A percentile compares a stretch with the other conserved stretches of the same genome.
Conservation (phyloP, 1,139 yeast genomes). For the Tardiomyces digboiensis region DNA sequence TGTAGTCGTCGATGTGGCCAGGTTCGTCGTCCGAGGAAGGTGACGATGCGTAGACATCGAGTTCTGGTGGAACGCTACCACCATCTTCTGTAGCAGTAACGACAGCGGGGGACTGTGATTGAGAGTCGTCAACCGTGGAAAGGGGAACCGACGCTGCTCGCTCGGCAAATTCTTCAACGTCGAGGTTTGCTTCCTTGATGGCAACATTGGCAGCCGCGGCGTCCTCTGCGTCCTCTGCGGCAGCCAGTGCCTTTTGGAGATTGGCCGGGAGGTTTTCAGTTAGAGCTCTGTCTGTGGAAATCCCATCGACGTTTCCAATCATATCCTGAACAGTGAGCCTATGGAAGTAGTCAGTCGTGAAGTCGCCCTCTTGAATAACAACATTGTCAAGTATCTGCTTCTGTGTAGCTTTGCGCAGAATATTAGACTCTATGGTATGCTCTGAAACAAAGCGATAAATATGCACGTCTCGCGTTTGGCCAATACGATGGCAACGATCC, state of each 20-base stretch:
- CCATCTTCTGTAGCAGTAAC: neutral
- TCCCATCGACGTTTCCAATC: conserved; percentile 53
- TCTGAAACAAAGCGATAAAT: conserved; percentile 95
- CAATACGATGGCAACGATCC: conserved; percentile 98
- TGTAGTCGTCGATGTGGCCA: conserved; percentile 93
- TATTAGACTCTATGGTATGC: conserved; percentile 93
- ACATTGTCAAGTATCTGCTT: conserved; percentile 92
- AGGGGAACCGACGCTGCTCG: conserved; percentile 9
- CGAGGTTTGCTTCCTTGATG: conserved; percentile 74
- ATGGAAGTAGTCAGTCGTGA: conserved; percentile 93
- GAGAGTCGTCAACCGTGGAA: conserved; percentile 1
- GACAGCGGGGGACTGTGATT: neutral
- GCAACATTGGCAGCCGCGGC: conserved; percentile 88
- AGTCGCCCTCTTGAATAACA: conserved; percentile 96
- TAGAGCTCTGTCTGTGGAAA: conserved; percentile 15
- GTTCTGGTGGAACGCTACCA: neutral
- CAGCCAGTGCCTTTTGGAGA: conserved; percentile 65
- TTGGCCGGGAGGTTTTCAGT: conserved; percentile 32
- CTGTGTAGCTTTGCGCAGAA: conserved; percentile 89
- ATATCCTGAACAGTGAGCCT: conserved; percentile 84
- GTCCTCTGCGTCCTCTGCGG: conserved; percentile 96
- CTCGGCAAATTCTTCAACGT: conserved; percentile 75
- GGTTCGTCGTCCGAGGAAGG: conserved; percentile 46
- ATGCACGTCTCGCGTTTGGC: conserved; percentile 96
- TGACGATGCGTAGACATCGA: conserved; percentile 2